These are phyloP conservation scores for Candida sp. DNA, from an alignment of 1,139 yeast species.

Conservation along the genomic window DNA sequence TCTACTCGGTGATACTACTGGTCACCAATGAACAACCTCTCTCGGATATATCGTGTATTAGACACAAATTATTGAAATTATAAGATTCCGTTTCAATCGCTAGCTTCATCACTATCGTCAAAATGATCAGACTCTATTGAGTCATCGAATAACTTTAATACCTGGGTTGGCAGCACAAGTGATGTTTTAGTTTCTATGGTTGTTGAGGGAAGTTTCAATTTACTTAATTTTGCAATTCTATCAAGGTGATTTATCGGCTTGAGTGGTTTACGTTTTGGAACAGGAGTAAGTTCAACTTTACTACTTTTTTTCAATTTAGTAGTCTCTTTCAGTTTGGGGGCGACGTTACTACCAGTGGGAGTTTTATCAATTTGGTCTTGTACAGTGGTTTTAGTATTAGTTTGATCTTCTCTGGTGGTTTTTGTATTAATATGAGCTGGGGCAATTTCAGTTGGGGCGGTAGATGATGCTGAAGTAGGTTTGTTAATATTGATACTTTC, in stretches of 20 bases:
- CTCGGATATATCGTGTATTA: neutral
- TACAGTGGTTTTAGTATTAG: too few relatives aligned
- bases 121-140: slow-evolving; percentile 1
- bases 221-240: slow-evolving; percentile 1
- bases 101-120: slow-evolving; percentile 1
- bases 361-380: neutral
- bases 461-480: neutral
- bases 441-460: neutral
- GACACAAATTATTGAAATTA: neutral
- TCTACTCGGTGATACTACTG: neutral
- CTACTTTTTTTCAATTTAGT: neutral
- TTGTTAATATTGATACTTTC: too few relatives aligned
- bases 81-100: too few relatives aligned
- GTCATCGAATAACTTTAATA: neutral
- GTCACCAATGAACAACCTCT: neutral
- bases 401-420: too few relatives aligned
- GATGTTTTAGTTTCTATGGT: slow-evolving; percentile 4
- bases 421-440: neutral
- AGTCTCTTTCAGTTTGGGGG: neutral
- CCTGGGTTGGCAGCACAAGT: neutral
- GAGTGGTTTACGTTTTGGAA: neutral
- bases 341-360: neutral
- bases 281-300: neutral
- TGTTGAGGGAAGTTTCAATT: slow-evolving; percentile 1
- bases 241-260: neutral